Evolutionary conservation across 1,284 basidiomycete genomes (phyloP), one percentile per base, ranked within the genome.

Genomic region (Fomitiporia mediterranea): DNA sequence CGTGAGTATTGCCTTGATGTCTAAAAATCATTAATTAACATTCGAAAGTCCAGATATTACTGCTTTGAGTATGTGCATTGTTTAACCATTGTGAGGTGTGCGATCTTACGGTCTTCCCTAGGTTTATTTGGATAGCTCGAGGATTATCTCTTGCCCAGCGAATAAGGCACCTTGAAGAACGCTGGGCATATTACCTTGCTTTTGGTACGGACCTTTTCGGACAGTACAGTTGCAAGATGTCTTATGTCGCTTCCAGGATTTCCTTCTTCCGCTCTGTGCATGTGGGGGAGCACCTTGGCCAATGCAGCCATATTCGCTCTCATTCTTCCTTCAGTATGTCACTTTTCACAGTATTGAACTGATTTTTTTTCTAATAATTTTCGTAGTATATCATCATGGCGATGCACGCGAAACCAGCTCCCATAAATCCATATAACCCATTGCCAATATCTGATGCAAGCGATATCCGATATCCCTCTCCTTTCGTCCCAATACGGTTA

Each of bases 181-280:
- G 89, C 46, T 93, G 90, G 90, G 80, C 86, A 1, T 93, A 92
- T 68, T 90, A 86, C 66, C 77, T 91, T 57, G 86, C 86, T 5
- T 93, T 91, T 60, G 91, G 90, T 79, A 58, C 15, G 75, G 66
- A 27, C 51, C 61, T 55, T n/a, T n/a, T n/a, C 17, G 17, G 19
- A 15, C 8, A 15, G n/a, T 30, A 15, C 17, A n/a, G 15, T 3
- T 3, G 27, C 27, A 19, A 39, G 15, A 15, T 59, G 23, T 8
- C 5, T 19, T 8, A 40, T 42, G 6, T 51, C 17, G 9, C 53
- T 25, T 34, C 39, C 44, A 86, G 82, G 83, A 27, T 66, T 89
- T 9, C 83, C 87, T 35, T 77, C 82, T 2, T 81, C 86, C 3
- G 79, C 76, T 2, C 70, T 86, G 30, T 91, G 88, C 66, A 84